Base-by-base conservation (phyloP, 345 rosid species). In the Linum usitatissimum region DNA sequence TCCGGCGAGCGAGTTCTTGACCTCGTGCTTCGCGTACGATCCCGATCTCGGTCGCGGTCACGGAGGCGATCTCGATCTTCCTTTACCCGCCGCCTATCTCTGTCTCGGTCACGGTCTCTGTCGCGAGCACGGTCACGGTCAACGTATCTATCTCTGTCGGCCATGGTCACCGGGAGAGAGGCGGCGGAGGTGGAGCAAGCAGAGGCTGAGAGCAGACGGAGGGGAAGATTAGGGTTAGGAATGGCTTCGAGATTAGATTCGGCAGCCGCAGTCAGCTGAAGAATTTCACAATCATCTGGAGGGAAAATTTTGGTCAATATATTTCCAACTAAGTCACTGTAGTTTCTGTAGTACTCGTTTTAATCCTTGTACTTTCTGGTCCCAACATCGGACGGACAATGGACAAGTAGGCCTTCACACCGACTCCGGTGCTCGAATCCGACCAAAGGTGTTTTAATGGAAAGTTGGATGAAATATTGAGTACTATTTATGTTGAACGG, bases 1-100 rank as follows among this genome's bases (percentile, higher is more conserved):
- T 86, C 90, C 10, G 90, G 91, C 9, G 75, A 72, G 10, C 68
- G 68, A 9, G 93, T 79, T 21, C 83, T 83, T 5, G 90, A 91
- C 12, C 90, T 80, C 71, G 83, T 88, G 76, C 74, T 83, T 4
- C 95, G 83, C 1, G 40, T 59, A 21, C 85, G 79, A 17, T 83
- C 92, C 0, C 84, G 70, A 30, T 81, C 95, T 15, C 77, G 59
- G 6, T 80, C 85, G 12, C 87, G 58, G 2, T 80, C 85, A 0
- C 83, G 64, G 55, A 77, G 84, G 9, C 87, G 58, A 1, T 80
- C 85, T 0, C 83, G 62, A 48, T 55, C 75, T 0, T 73, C 80
- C 7, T 71, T 66, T n/a, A 56, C 73, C 9, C 80, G 59, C 12
- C 67, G 63, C 21, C 76, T 21, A 3, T 79, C 80, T 1, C 80